phyloP scores from a whole-genome alignment of 2,329 filamentous ascomycete species.

The Ustulina deusta region DNA sequence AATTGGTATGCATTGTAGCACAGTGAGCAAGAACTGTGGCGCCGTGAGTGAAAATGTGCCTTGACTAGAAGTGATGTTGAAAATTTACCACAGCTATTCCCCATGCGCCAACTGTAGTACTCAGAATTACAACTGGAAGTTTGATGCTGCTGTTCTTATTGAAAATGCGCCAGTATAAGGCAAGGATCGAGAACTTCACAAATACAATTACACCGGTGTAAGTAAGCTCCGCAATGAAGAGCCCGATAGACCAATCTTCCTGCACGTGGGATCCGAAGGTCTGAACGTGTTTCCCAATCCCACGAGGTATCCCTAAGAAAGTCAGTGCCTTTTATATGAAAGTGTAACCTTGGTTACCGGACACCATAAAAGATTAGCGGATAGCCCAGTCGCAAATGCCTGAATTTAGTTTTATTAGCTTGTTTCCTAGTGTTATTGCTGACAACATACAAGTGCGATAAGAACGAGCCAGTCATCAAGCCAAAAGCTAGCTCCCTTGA shows the following conservation, averaged over 20 bases:
- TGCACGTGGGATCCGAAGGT: constrained; percentile 25
- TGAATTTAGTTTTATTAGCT: not conserved
- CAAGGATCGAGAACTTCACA: constrained; percentile 34
- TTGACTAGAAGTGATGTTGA: not conserved
- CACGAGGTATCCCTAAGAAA: constrained; percentile 25
- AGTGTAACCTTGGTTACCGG: not conserved
- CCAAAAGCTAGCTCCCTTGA: constrained; percentile 17
- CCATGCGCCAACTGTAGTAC: not conserved
- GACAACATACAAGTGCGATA: constrained; percentile 12
- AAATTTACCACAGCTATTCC: constrained; percentile 12
- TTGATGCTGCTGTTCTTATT: constrained; percentile 29
- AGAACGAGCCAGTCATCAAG: constrained; percentile 32
- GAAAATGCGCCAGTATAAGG: constrained; percentile 35
- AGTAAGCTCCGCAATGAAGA: constrained; percentile 30
- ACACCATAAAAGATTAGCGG: constrained; percentile 21
- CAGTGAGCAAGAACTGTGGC: not conserved
- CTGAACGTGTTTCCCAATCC: constrained; percentile 26
- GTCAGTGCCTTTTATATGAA: not conserved
- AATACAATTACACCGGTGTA: constrained; percentile 34
- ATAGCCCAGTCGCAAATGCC: constrained; percentile 16
- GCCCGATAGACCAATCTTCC: constrained; percentile 11
- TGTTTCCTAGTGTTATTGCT: not conserved
- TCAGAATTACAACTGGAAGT: constrained; percentile 9
- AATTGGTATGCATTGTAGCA: constrained; percentile 15
- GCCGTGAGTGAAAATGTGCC: not conserved